A percentile compares a stretch with the other conserved stretches of the same genome.
phyloP scores from a whole-genome alignment of 495 filamentous ascomycete genomes.

The Penicillium cosmopolitanum region DNA sequence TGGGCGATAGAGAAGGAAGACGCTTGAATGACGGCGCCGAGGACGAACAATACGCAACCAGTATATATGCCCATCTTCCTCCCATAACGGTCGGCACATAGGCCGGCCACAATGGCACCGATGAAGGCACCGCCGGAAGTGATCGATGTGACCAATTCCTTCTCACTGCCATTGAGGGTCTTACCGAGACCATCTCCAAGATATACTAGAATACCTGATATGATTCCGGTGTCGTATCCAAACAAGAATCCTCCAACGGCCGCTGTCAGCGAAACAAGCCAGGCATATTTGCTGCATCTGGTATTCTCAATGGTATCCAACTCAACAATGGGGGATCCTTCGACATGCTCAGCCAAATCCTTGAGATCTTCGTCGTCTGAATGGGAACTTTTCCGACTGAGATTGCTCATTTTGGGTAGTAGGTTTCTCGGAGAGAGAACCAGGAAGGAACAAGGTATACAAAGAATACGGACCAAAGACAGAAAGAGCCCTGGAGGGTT shows the following conservation, averaged over 20 bases:
- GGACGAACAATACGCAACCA: slow-evolving; percentile 51
- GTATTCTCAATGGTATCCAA: slow-evolving; percentile 15
- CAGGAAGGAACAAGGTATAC: neutral
- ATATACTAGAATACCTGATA: slow-evolving; percentile 52
- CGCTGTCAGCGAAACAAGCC: slow-evolving; percentile 28
- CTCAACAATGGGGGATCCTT: neutral
- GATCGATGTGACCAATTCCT: slow-evolving; percentile 54
- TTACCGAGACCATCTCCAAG: slow-evolving; percentile 39
- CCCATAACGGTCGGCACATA: slow-evolving; percentile 52
- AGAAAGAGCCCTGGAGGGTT: too few species aligned
- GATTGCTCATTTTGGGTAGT: neutral
- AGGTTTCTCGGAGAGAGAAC: too few species aligned
- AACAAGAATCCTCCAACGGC: slow-evolving; percentile 45
- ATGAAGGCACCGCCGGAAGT: slow-evolving; percentile 54
- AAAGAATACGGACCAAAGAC: neutral
- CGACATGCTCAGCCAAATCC: slow-evolving; percentile 13
- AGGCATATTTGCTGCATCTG: slow-evolving; percentile 8
- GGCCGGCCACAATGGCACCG: slow-evolving; percentile 53
- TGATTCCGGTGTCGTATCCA: slow-evolving; percentile 54
- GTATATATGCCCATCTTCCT: slow-evolving; percentile 52
- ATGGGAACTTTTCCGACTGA: slow-evolving; percentile 5
- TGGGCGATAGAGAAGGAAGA: slow-evolving; percentile 47
- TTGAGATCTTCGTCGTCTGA: neutral
- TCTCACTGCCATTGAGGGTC: slow-evolving; percentile 35
- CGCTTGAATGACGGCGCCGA: slow-evolving; percentile 50